Evolutionary conservation across 331 rosid genomes (phyloP).

Genomic region (Acacia pycnantha): DNA sequence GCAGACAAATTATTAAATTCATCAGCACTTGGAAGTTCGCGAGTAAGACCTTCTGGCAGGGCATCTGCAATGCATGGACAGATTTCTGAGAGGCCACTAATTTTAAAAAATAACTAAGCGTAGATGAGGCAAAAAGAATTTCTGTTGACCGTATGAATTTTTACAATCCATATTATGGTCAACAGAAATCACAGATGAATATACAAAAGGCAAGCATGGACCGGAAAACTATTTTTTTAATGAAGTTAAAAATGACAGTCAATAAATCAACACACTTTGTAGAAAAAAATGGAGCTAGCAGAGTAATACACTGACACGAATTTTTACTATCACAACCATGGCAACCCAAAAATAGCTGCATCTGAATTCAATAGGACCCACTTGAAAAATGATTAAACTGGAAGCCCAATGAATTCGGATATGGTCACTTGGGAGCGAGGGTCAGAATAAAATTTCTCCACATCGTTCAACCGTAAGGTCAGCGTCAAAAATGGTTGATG

Average conservation of each 20-base stretch:
- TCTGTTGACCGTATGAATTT: background rate
- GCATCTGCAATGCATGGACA: slow-evolving; percentile 35
- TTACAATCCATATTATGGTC: background rate
- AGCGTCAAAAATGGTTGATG: background rate
- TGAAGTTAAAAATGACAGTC: background rate
- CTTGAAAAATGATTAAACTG: background rate
- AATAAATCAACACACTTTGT: background rate
- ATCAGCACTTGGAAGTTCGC: slow-evolving; percentile 76
- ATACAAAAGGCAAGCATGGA: background rate
- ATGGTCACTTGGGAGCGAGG: background rate
- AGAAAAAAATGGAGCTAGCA: background rate
- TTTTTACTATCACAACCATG: background rate
- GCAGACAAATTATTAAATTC: slow-evolving; percentile 37
- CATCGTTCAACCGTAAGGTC: background rate
- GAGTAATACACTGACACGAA: background rate
- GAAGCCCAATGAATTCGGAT: background rate
- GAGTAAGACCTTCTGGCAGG: slow-evolving; percentile 60
- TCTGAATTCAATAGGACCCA: background rate
- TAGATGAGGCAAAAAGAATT: background rate
- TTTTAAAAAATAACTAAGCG: background rate
- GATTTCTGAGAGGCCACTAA: slow-evolving; percentile 11
- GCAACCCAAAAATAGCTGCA: background rate
- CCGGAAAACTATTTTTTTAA: background rate
- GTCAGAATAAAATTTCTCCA: slow-evolving; percentile 4
- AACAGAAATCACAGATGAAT: background rate